Conservation (phyloP, 1,284 basidiomycete genomes). For the Austropuccinia psidii region DNA sequence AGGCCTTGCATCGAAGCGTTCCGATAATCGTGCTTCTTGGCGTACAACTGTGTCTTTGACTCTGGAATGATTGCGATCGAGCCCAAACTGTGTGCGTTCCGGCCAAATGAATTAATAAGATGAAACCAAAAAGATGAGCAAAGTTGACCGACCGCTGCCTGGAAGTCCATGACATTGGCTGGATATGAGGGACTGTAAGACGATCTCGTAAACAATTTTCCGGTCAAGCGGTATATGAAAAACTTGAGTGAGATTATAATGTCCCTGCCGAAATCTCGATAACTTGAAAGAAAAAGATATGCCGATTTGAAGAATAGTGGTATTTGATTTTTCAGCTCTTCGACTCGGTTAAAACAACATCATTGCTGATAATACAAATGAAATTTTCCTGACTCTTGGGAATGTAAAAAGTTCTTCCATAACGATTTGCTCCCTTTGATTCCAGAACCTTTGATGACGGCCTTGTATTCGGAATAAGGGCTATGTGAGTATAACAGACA, state of each 20-base stretch:
- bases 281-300: background rate
- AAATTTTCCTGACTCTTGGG: conserved; percentile 11
- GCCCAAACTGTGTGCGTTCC: background rate
- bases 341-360: background rate
- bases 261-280: conserved; percentile 23
- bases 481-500: background rate
- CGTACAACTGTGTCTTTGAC: background rate
- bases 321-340: background rate
- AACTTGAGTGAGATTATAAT: background rate
- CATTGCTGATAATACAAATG: background rate
- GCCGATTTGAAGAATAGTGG: background rate
- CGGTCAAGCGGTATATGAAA: background rate
- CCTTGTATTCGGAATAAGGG: conserved; percentile 27
- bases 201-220: background rate
- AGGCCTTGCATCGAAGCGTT: too few relatives aligned
- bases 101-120: background rate
- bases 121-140: background rate
- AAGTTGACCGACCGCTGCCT: conserved; percentile 13
- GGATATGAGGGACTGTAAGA: background rate
- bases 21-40: too few relatives aligned
- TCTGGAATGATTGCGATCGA: background rate
- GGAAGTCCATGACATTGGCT: conserved; percentile 10
- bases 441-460: conserved; percentile 31
- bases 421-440: background rate
- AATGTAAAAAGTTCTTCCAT: conserved; percentile 20